A percentile compares a stretch with the other conserved stretches of the same genome.
These are phyloP conservation scores for Syzygium grande DNA, from an alignment of 345 rosid genomes.

Conservation along the genomic window DNA sequence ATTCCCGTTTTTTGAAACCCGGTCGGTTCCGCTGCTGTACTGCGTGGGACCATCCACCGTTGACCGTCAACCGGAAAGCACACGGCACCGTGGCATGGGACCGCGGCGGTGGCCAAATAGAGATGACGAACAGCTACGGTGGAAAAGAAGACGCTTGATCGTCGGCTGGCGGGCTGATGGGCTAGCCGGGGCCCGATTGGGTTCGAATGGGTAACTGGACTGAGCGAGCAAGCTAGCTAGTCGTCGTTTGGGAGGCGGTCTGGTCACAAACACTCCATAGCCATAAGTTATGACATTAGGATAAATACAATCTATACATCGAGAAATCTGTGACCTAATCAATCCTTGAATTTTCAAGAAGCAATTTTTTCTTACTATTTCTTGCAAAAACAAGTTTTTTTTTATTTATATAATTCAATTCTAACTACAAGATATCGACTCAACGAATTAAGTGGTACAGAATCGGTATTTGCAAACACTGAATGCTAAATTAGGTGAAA, in stretches of 20 bases:
- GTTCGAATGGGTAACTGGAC: neutral
- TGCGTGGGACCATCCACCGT: neutral
- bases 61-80: neutral
- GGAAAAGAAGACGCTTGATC: neutral
- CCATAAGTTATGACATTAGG: neutral
- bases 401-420: no score
- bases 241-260: neutral
- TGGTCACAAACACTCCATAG: neutral
- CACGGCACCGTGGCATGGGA: neutral
- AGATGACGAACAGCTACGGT: neutral
- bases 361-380: neutral
- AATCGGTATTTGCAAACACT: no score
- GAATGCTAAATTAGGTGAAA: neutral
- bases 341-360: neutral
- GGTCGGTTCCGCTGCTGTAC: neutral
- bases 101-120: neutral
- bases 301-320: neutral
- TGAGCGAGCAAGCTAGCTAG: neutral
- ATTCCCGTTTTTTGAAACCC: neutral
- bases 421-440: no score
- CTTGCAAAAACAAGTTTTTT: neutral
- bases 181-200: neutral
- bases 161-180: neutral
- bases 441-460: neutral
- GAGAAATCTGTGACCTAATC: no score